These are phyloP conservation scores for Stagonosporopsis vannaccii DNA, from an alignment of 2,329 filamentous ascomycete species.

Conservation along the genomic window DNA sequence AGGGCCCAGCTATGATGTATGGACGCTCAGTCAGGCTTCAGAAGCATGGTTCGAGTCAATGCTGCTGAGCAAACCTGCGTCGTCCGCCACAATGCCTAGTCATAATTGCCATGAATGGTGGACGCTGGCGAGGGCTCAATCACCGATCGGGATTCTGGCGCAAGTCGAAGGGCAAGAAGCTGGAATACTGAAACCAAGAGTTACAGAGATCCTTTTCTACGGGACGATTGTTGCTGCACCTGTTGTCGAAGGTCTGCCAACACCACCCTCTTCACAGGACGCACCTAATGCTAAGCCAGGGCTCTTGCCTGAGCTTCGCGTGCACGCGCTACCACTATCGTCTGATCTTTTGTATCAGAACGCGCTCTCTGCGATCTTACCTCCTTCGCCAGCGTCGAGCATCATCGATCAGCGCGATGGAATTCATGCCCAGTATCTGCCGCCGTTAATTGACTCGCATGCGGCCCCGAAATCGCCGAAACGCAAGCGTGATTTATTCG, in stretches of 20 bases:
- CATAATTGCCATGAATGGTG: constrained; percentile 44
- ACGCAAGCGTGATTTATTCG: constrained; percentile 56
- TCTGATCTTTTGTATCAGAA: constrained; percentile 48
- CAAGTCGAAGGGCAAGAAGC: constrained; percentile 30
- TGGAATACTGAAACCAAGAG: constrained; percentile 17
- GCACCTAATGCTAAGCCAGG: constrained; percentile 7
- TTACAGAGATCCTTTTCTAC: constrained; percentile 58
- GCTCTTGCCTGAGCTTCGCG: constrained; percentile 33
- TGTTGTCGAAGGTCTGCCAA: constrained; percentile 31
- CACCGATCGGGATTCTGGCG: constrained; percentile 51
- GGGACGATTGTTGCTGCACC: constrained; percentile 41
- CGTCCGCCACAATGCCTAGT: neutral
- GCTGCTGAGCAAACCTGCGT: constrained; percentile 35
- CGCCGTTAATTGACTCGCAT: constrained; percentile 33
- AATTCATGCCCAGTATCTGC: constrained; percentile 45
- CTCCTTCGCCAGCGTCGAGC: constrained; percentile 14
- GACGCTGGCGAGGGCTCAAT: constrained; percentile 46
- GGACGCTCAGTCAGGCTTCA: constrained; percentile 43
- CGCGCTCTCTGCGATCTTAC: constrained; percentile 11
- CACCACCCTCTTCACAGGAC: constrained; percentile 41
- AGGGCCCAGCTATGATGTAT: constrained; percentile 50
- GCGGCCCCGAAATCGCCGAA: constrained; percentile 44
- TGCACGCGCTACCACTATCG: constrained; percentile 54
- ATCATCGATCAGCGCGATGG: constrained; percentile 1
- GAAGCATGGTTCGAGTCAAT: constrained; percentile 52